Base-by-base conservation (phyloP, 164 flowering plant species). In the Vitis amurensis region DNA sequence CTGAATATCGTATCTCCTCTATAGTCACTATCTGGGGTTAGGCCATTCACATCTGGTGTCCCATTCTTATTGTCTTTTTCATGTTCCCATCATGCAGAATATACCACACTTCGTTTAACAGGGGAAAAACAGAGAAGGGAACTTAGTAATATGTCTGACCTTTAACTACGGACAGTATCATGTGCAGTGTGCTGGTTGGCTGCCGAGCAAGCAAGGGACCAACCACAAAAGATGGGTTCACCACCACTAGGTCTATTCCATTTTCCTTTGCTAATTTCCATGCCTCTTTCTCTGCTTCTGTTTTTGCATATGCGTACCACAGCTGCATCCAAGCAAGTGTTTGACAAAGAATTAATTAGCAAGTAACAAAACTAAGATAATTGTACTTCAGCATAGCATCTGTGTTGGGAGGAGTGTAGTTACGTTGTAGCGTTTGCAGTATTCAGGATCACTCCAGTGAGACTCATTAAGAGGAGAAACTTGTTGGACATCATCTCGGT, bases 371-470 rank as follows among this genome's bases (percentile, higher is more conserved):
- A 23, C 27, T 23, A 23, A 23, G 27, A 23, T 23, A 23, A 23
- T 37, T 37, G 44, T 37, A 6, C 7, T 37, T 37, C 7, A 37
- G 27, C 27, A 30, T 17, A 52, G 9, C 11, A 56, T 8, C 6
- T 19, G 23, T 15, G 16, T 30, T 10, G 50, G 23, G 19, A 30
- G 27, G 27, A 10, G n/a, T 2, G 19, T 53, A 1, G 58, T 68
- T 89, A 93, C 99, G 59, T 90, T 87, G 85, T 90, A 15, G 37
- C 59, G 79, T 77, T 86, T 85, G 85, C 99, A 93, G 77, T 91
- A 95, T 9, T 91, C 94, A 0, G 81, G 78, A 75, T 95, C 97
- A 49, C 90, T 91, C 98, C 98, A 95, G 61, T 91, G 98, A 3
- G 97, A 86, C 69, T 95, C 98, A 55, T 87, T 89, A 16, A 93